Percentiles rank a stretch among this genome's conserved stretches.
phyloP scores from a whole-genome alignment of 163 green algal species.

The Prototheca wickerhamii region DNA sequence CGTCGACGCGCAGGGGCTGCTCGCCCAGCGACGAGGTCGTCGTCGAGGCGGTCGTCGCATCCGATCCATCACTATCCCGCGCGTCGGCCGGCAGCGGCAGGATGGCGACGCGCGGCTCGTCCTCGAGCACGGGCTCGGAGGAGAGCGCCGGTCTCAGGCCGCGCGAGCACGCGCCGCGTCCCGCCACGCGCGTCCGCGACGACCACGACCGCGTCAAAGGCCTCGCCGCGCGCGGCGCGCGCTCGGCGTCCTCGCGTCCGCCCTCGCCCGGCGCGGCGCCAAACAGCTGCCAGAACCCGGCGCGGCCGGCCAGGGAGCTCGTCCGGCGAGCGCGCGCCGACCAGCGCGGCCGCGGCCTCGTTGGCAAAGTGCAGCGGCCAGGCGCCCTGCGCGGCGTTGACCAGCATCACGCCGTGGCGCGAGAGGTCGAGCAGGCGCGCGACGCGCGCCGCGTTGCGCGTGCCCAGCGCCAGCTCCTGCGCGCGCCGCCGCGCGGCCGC shows the following conservation, averaged over 20 bases:
- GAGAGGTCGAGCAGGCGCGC: background rate
- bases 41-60: too few relatives aligned
- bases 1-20: too few relatives aligned
- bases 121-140: too few relatives aligned
- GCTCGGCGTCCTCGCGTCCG: background rate
- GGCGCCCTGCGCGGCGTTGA: background rate
- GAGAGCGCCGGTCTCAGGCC: too few relatives aligned
- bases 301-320: background rate
- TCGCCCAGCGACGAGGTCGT: too few relatives aligned
- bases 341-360: background rate
- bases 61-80: too few relatives aligned
- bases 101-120: too few relatives aligned
- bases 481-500: background rate
- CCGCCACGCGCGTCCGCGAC: too few relatives aligned
- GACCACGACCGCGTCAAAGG: background rate
- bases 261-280: background rate
- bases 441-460: background rate
- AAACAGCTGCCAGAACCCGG: background rate
- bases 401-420: background rate
- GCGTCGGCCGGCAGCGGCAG: too few relatives aligned
- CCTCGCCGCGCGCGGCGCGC: background rate
- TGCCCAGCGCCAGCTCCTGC: too few relatives aligned
- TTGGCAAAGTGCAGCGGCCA: background rate
- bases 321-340: background rate
- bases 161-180: too few relatives aligned